Conservation (phyloP, 2,329 filamentous ascomycete genomes). For the Fusarium hostae region DNA sequence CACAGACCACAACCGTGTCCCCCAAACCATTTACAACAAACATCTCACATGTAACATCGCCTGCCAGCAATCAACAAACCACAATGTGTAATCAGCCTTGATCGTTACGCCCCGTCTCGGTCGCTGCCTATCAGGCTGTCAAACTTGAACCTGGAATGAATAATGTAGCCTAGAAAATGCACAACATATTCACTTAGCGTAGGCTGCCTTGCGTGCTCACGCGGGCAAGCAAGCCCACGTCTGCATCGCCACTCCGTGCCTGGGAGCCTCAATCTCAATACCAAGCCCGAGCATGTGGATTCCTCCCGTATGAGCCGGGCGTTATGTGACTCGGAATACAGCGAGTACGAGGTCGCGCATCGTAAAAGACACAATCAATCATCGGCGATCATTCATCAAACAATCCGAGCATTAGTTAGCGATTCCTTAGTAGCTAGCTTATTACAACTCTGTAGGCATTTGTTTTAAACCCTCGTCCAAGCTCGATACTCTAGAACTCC, state of each 20-base stretch:
- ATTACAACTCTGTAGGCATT: conserved; percentile 8
- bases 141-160: conserved; percentile 12
- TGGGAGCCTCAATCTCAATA: conserved; percentile 12
- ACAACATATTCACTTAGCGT: neutral
- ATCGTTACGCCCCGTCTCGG: conserved; percentile 10
- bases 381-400: conserved; percentile 1
- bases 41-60: conserved; percentile 9
- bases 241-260: conserved; percentile 27
- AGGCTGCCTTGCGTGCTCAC: conserved; percentile 17
- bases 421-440: conserved; percentile 1
- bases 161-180: conserved; percentile 16
- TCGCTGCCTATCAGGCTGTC: conserved; percentile 3
- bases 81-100: conserved; percentile 2
- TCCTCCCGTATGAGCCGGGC: conserved; percentile 31
- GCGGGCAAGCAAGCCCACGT: conserved; percentile 5
- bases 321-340: conserved; percentile 10
- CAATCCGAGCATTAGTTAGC: neutral
- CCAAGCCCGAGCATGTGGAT: conserved; percentile 17
- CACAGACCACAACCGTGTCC: conserved; percentile 13
- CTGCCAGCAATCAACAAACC: conserved; percentile 7
- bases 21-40: conserved; percentile 10
- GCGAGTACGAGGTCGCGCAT: conserved; percentile 11
- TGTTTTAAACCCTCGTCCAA: conserved; percentile 12
- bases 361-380: neutral
- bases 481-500: conserved; percentile 19